A percentile compares a stretch with the other conserved stretches of the same genome.
phyloP scores from a whole-genome alignment of 2,329 filamentous ascomycete genomes.

The Xylariaceae sp. region DNA sequence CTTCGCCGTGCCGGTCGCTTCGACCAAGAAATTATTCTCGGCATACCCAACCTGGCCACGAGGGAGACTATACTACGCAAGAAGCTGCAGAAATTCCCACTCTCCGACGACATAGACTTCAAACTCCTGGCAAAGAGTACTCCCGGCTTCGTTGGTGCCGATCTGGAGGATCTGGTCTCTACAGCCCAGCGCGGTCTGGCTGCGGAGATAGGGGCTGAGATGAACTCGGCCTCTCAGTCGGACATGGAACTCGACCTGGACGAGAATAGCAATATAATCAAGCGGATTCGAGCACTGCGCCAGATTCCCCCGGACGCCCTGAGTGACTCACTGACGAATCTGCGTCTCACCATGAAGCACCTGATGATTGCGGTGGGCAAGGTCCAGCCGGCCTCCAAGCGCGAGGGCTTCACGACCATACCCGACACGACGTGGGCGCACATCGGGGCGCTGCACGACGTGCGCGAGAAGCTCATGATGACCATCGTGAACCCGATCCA shows the following conservation, averaged over 20 bases:
- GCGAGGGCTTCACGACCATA: constrained; percentile 91
- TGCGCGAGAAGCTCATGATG: constrained; percentile 73
- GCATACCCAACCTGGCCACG: constrained; percentile 72
- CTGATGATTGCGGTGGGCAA: constrained; percentile 69
- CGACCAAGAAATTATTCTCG: constrained; percentile 77
- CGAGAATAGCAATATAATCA: constrained; percentile 3
- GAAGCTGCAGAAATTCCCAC: constrained; percentile 56
- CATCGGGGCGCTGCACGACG: constrained; percentile 74
- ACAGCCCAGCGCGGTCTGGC: constrained; percentile 32
- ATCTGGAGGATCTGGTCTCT: constrained; percentile 61
- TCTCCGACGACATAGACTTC: constrained; percentile 68
- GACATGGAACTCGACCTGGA: constrained; percentile 13
- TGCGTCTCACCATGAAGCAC: constrained; percentile 45
- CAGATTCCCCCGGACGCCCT: constrained; percentile 16
- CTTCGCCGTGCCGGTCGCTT: constrained; percentile 69
- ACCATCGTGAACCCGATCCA: constrained; percentile 89
- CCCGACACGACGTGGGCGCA: constrained; percentile 90
- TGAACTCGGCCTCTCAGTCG: constrained; percentile 12
- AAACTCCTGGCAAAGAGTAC: constrained; percentile 70
- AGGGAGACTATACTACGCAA: constrained; percentile 72
- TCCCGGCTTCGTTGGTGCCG: constrained; percentile 87
- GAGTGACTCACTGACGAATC: too few species aligned
- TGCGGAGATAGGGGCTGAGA: constrained; percentile 21
- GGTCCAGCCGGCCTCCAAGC: constrained; percentile 73
- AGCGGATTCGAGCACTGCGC: constrained; percentile 15